A percentile compares a stretch with the other conserved stretches of the same genome.
phyloP scores from a whole-genome alignment of 495 filamentous ascomycete genomes.

The Penicillium bialowiezense region DNA sequence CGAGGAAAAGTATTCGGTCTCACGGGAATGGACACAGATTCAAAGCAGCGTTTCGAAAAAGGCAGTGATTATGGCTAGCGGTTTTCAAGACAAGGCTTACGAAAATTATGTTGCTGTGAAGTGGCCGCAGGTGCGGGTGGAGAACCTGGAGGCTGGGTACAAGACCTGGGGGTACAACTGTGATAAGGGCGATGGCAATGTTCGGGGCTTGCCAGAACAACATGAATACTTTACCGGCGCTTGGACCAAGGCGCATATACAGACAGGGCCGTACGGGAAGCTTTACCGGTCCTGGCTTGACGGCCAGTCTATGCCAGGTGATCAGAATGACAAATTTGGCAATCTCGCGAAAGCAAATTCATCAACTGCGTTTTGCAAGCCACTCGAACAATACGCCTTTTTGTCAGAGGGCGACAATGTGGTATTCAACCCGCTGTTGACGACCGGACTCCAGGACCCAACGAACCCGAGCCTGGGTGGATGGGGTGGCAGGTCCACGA shows the following conservation, averaged over 20 bases:
- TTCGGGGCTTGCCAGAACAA: constrained; percentile 33
- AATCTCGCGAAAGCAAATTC: constrained; percentile 1
- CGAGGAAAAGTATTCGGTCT: constrained; percentile 14
- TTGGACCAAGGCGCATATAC: constrained; percentile 24
- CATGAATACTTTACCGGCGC: constrained; percentile 25
- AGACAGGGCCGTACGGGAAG: constrained; percentile 35
- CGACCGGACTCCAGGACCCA: constrained; percentile 37
- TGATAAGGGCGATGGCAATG: constrained; percentile 6
- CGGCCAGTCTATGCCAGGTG: constrained; percentile 18
- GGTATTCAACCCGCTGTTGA: constrained; percentile 36
- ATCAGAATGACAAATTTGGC: constrained; percentile 18
- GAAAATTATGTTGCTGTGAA: constrained; percentile 37
- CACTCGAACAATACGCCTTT: constrained; percentile 11
- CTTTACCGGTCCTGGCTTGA: constrained; percentile 30
- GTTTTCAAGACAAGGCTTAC: constrained; percentile 39
- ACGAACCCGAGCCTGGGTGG: constrained; percentile 35
- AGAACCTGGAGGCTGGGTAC: constrained; percentile 17
- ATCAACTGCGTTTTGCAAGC: neutral
- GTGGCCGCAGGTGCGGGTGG: constrained; percentile 32
- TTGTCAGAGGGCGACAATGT: constrained; percentile 45
- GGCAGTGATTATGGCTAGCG: constrained; percentile 13
- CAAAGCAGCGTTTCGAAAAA: neutral
- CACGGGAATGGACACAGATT: constrained; percentile 4
- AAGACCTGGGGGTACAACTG: constrained; percentile 31
- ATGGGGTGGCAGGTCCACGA: constrained; percentile 39